These are phyloP conservation scores for Rubus parviflorus DNA, from an alignment of 306 rosid genomes.

Conservation along the genomic window DNA sequence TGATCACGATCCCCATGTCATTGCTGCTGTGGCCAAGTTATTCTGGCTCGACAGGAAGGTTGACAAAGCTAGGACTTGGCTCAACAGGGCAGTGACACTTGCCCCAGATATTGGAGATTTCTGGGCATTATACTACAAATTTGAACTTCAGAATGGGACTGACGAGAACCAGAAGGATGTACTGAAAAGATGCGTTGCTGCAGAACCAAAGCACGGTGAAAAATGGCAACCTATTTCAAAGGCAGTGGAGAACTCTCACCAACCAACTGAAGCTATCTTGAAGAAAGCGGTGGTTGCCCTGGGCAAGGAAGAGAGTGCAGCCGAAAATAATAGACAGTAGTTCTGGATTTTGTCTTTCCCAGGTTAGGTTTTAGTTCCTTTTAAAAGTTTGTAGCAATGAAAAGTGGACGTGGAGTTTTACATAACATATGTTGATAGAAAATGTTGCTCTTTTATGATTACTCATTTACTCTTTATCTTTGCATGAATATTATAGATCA, in stretches of 20 bases:
- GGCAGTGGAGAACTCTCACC: constrained; percentile 93
- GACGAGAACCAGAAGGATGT: constrained; percentile 87
- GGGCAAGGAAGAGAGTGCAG: constrained; percentile 80
- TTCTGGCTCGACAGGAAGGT: constrained; percentile 91
- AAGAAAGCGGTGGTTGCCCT: constrained; percentile 75
- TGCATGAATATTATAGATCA: not conserved
- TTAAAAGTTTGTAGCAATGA: not conserved
- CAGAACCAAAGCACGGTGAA: constrained; percentile 95
- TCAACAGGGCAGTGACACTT: constrained; percentile 83
- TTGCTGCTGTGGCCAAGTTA: constrained; percentile 81
- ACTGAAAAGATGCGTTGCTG: constrained; percentile 63
- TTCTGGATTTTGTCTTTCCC: not conserved
- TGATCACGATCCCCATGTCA: constrained; percentile 86
- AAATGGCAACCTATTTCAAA: constrained; percentile 81
- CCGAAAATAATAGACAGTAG: constrained; percentile 57
- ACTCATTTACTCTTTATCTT: not conserved
- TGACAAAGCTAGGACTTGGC: constrained; percentile 88
- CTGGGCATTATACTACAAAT: constrained; percentile 83
- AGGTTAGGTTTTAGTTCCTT: constrained; percentile 1
- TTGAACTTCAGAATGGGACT: constrained; percentile 85
- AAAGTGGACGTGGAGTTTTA: not conserved
- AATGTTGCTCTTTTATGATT: not conserved
- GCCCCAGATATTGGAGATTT: constrained; percentile 95
- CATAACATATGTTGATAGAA: not conserved
- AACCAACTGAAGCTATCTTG: constrained; percentile 73